Conservation (phyloP, 2,329 filamentous ascomycete species). For the Chrysoporthe puriensis region DNA sequence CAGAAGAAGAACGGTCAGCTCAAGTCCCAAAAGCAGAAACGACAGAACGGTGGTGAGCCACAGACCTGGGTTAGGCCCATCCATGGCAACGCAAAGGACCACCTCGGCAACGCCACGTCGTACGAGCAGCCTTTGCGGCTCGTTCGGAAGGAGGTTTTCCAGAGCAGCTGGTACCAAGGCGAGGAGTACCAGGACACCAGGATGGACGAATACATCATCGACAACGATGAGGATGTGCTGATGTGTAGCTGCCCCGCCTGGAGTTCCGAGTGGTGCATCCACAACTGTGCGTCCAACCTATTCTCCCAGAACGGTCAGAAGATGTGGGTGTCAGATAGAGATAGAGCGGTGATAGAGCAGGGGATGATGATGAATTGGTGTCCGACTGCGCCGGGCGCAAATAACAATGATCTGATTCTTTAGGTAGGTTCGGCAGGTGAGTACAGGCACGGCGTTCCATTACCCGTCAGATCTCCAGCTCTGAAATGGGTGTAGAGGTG, state of each 20-base stretch:
- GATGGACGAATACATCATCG: conserved; percentile 8
- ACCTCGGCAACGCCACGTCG: neutral
- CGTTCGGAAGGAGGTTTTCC: neutral
- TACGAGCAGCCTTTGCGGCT: conserved; percentile 1
- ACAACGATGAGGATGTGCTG: conserved; percentile 10
- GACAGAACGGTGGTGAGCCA: neutral
- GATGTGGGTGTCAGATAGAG: conserved; percentile 5
- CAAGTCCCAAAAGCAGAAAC: neutral
- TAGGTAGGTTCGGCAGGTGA: conserved; percentile 7
- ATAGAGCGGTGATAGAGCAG: neutral
- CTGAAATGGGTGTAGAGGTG: neutral
- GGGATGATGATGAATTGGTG: neutral
- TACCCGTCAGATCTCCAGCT: neutral
- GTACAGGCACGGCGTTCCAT: neutral
- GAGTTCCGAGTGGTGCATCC: neutral
- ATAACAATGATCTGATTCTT: neutral
- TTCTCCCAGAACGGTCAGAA: conserved; percentile 1
- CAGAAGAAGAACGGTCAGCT: neutral
- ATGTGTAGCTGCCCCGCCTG: conserved; percentile 7
- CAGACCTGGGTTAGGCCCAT: neutral
- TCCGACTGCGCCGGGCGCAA: neutral
- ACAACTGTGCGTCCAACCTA: neutral
- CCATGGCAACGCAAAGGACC: neutral
- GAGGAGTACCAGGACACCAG: neutral
- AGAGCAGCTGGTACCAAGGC: neutral